Base-by-base conservation (phyloP, 306 rosid genomes). In the Dalbergia cochinchinensis region DNA sequence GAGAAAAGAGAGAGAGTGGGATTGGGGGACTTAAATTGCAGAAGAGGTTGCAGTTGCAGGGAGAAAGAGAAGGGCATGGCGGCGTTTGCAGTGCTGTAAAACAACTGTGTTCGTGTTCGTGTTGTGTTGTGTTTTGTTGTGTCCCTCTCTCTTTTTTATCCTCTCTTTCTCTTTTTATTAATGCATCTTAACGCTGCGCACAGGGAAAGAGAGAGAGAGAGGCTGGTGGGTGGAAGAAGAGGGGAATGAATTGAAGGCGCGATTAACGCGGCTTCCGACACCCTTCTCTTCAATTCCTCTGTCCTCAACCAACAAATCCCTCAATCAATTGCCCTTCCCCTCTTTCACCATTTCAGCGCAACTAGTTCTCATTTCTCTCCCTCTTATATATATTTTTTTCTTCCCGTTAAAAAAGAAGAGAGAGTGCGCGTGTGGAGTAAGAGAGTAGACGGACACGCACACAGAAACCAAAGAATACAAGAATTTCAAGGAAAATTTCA, bases 51-150 rank as follows among this genome's bases (percentile, higher is more conserved):
- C 59, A 57, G 82, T 9, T 35, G 86, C 83, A 86, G 89, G 12
- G 85, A 82, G 84, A 65, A 74, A 78, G 73, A 78, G 79, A 86
- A 64, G 88, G 82, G 83, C 86, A 89, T 92, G 97, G 96, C 97
- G 98, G 98, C 98, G 98, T 92, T 81, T 79, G 87, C 87, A 84
- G 87, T 66, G 85, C 64, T 86, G 85, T 78, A 78, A 67, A 83
- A 78, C 84, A 83, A 78, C 84, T n/a, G 87, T 83, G 83, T 58
- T 72, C 71, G 80, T 69, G 85, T 65, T 55, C 71, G 80, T 69
- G 85, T 69, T 55, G 80, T 69, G 85, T 69, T 55, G 54, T 35
- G 63, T 20, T 20, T 20, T 20, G 22, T 45, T 35, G 62, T 63
- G 54, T 64, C 57, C 7, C 12, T 53, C 8, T n/a, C 13, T 53